Evolutionary conservation across 2,329 filamentous ascomycete species (phyloP), one percentile per base, ranked within the genome.

Genomic region (Neurospora sp.): DNA sequence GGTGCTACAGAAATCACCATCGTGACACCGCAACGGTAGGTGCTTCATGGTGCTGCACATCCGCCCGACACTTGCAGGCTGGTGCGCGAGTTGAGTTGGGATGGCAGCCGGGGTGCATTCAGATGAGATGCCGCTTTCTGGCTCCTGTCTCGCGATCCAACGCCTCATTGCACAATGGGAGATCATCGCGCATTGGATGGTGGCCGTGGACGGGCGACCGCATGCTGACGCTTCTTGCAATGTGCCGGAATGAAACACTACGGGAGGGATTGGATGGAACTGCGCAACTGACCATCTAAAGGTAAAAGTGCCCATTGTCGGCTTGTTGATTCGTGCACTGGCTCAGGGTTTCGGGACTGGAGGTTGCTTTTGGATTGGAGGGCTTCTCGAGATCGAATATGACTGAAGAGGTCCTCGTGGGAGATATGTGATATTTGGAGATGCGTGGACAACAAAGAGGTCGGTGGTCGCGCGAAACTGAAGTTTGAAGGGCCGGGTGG

Each of bases 261-360:
- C 38, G 43, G 58, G 38, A 69, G 46, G 19, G 66, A 67, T 42
- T 19, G 36, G 40, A 58, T 38, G 52, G 40, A 66, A 66, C 39
- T 62, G 68, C 46, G 67, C 38, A 67, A 84, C 88, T 81, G 81
- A 91, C 89, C 89, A 91, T 80, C 86, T 89, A 83, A 91, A 91
- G 68, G 88, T 88, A 78, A 88, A 91, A 82, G 83, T 90, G 77
- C 87, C 89, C 88, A 91, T 90, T 66, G 70, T 68, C 71, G 70
- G 39, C 62, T 36, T 62, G 52, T 62, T 62, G 52, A 36, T 36
- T 62, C 28, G 28, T 62, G 52, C 23, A 62, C 52, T 62, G 52
- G 52, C 28, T 36, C 28, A n/a, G 15, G 52, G 13, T 62, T 62
- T 17, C 52, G 52, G 28, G 28, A 36, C 15, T 36, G 38, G 66